phyloP scores from a whole-genome alignment of 2,329 filamentous ascomycete genomes.

The Parasarocladium wereldwijsianum region DNA sequence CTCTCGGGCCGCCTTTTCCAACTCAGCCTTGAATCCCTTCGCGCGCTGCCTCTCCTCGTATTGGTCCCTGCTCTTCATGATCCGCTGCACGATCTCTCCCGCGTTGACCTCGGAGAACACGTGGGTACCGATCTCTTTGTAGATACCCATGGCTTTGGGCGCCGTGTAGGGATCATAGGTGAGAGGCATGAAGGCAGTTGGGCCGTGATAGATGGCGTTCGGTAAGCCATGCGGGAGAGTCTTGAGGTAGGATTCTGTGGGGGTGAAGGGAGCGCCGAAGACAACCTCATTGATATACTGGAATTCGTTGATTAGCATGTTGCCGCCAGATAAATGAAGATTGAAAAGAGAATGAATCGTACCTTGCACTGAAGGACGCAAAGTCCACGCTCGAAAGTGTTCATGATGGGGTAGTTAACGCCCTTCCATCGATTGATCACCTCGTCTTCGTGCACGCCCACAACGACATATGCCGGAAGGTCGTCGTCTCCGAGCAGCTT shows the following conservation, averaged over 20 bases:
- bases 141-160: slow-evolving; percentile 72
- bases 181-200: slow-evolving; percentile 74
- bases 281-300: slow-evolving; percentile 79
- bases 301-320: slow-evolving; percentile 7
- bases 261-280: slow-evolving; percentile 81
- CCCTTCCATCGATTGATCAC: slow-evolving; percentile 97
- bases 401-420: slow-evolving; percentile 99
- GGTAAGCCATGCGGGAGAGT: slow-evolving; percentile 61
- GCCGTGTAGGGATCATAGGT: slow-evolving; percentile 71
- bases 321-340: slow-evolving; percentile 7
- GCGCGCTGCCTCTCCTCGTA: slow-evolving; percentile 86
- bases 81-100: slow-evolving; percentile 78
- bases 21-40: slow-evolving; percentile 74
- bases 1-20: slow-evolving; percentile 51
- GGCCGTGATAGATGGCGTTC: slow-evolving; percentile 85
- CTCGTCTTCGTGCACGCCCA: slow-evolving; percentile 84
- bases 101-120: slow-evolving; percentile 80
- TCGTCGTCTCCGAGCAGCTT: slow-evolving; percentile 63
- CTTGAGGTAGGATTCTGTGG: slow-evolving; percentile 63
- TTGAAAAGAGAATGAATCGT: slow-evolving; percentile 18
- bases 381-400: slow-evolving; percentile 88
- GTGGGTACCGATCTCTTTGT: slow-evolving; percentile 63
- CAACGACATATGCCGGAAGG: slow-evolving; percentile 72
- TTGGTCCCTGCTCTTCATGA: slow-evolving; percentile 69
- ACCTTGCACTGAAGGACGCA: slow-evolving; percentile 92